Conservation (phyloP, 1,284 basidiomycete species). For the Amylostereum chailletii region DNA sequence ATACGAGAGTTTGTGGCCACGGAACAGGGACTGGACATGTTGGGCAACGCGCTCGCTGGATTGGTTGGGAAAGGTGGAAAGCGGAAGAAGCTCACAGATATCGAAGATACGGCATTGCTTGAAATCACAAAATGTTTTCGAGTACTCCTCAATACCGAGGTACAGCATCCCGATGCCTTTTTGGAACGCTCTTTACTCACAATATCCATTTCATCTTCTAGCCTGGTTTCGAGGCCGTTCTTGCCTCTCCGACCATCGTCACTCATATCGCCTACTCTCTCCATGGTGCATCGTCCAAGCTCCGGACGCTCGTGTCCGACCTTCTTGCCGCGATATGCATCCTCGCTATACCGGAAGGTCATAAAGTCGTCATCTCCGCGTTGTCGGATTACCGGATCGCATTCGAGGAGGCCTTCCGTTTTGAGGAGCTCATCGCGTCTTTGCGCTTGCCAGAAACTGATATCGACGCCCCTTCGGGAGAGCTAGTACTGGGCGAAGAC, state of each 20-base stretch:
- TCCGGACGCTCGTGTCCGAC: conserved; percentile 68
- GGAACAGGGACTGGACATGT: conserved; percentile 58
- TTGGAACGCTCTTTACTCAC: too few relatives aligned
- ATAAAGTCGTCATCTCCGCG: conserved; percentile 67
- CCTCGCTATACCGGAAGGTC: conserved; percentile 64
- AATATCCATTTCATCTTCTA: conserved; percentile 19
- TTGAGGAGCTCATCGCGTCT: conserved; percentile 65
- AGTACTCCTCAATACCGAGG: conserved; percentile 80
- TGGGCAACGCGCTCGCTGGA: conserved; percentile 47
- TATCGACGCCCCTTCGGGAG: conserved; percentile 26
- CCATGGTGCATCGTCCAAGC: conserved; percentile 58
- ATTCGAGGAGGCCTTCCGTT: conserved; percentile 73
- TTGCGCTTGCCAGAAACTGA: conserved; percentile 46
- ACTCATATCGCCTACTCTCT: conserved; percentile 71
- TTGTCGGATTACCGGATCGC: conserved; percentile 72
- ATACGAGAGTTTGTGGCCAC: conserved; percentile 66
- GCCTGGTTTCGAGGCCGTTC: conserved; percentile 67
- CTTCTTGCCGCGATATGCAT: conserved; percentile 80
- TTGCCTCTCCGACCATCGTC: conserved; percentile 59
- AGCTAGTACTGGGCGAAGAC: conserved; percentile 38
- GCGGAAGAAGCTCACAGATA: conserved; percentile 47
- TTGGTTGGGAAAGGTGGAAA: conserved; percentile 60
- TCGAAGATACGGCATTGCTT: conserved; percentile 59
- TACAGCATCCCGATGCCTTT: conserved; percentile 26
- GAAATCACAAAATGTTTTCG: conserved; percentile 78